phyloP scores from a whole-genome alignment of 352 stramenopile species.

The Pythium vanterpoolii region DNA sequence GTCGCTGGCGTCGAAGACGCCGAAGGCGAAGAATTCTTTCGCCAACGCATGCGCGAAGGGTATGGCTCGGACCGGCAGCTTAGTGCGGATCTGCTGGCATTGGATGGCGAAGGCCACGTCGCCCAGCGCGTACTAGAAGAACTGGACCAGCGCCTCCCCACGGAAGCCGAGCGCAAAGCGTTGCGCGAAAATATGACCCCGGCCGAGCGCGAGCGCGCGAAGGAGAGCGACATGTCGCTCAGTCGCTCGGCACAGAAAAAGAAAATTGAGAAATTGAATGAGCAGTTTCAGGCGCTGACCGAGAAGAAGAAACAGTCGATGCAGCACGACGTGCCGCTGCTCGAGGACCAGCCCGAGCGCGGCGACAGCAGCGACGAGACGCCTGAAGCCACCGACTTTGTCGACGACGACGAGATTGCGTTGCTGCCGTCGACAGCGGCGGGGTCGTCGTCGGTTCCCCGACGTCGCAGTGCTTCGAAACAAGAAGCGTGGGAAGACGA shows the following conservation, averaged over 20 bases:
- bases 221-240: slow-evolving; percentile 75
- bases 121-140: slow-evolving; percentile 76
- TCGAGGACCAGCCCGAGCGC: slow-evolving; percentile 28
- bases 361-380: slow-evolving; percentile 23
- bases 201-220: slow-evolving; percentile 25
- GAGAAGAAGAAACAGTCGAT: slow-evolving; percentile 77
- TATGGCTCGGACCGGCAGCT: slow-evolving; percentile 72
- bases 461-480: slow-evolving; percentile 5
- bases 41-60: slow-evolving; percentile 75
- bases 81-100: slow-evolving; percentile 36
- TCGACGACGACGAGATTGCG: slow-evolving; percentile 25
- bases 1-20: slow-evolving; percentile 90
- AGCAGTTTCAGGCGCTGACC: slow-evolving; percentile 76
- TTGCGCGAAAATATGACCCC: slow-evolving; percentile 11
- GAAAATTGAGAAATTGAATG: slow-evolving; percentile 80
- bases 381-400: slow-evolving; percentile 15
- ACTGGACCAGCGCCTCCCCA: slow-evolving; percentile 26
- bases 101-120: slow-evolving; percentile 49
- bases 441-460: not conserved
- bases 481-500: slow-evolving; percentile 33
- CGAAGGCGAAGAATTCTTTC: slow-evolving; percentile 90
- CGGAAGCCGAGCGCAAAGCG: slow-evolving; percentile 4
- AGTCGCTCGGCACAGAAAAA: slow-evolving; percentile 75
- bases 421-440: slow-evolving; percentile 3
- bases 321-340: slow-evolving; percentile 39